These are phyloP conservation scores for Marchantia paleacea DNA, from an alignment of 225 moss, liverwort and hornwort genomes.

Conservation along the genomic window DNA sequence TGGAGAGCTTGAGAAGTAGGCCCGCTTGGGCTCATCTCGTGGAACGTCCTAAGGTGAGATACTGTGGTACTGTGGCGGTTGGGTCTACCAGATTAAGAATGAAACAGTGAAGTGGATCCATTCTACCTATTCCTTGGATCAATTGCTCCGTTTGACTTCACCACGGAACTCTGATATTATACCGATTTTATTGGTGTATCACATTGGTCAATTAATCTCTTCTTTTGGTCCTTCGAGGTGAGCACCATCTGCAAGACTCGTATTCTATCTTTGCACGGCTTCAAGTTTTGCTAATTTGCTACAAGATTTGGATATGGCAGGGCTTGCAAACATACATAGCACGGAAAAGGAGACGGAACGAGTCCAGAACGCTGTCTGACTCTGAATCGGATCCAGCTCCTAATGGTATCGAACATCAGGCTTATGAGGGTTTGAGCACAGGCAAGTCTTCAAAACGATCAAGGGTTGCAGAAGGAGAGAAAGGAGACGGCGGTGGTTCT, in stretches of 20 bases:
- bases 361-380: conserved; percentile 35
- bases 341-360: conserved; percentile 40
- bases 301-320: neutral
- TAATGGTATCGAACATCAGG: conserved; percentile 11
- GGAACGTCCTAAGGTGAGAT: conserved; percentile 42
- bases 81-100: neutral
- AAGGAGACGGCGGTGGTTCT: conserved; percentile 21
- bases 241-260: neutral
- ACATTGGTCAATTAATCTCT: neutral
- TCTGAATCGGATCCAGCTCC: conserved; percentile 41
- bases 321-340: conserved; percentile 30
- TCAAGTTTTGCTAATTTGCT: neutral
- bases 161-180: no score
- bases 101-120: neutral
- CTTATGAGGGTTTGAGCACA: conserved; percentile 20
- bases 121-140: no score
- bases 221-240: neutral
- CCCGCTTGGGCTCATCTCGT: conserved; percentile 45
- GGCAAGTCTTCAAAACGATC: conserved; percentile 25
- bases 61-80: neutral
- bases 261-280: neutral
- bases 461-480: conserved; percentile 26
- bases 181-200: no score
- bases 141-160: no score
- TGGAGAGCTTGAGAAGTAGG: conserved; percentile 49